phyloP scores from a whole-genome alignment of 2,329 filamentous ascomycete species.

The Cladophialophora psammophila region DNA sequence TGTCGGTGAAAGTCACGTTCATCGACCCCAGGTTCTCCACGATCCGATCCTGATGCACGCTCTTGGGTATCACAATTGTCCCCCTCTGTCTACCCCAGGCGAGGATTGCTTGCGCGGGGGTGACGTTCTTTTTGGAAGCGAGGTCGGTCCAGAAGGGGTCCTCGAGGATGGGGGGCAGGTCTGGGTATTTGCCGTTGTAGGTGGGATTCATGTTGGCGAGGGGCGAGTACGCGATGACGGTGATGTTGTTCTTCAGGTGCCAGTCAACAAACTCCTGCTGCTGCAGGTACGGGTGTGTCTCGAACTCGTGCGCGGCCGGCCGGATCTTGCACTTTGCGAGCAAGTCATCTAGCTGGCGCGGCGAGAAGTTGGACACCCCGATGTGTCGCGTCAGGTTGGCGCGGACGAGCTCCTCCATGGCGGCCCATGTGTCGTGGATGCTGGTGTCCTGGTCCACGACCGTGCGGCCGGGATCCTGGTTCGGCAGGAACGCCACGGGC shows the following conservation, averaged over 20 bases:
- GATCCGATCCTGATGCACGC: conserved; percentile 53
- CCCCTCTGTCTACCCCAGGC: conserved; percentile 59
- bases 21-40: conserved; percentile 52
- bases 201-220: conserved; percentile 57
- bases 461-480: conserved; percentile 39
- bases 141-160: conserved; percentile 52
- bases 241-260: conserved; percentile 46
- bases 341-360: conserved; percentile 43
- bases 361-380: conserved; percentile 67
- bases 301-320: conserved; percentile 48
- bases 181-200: conserved; percentile 47
- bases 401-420: conserved; percentile 65
- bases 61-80: conserved; percentile 61
- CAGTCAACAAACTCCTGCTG: conserved; percentile 48
- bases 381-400: conserved; percentile 64
- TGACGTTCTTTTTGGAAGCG: conserved; percentile 52
- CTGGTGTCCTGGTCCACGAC: conserved; percentile 43
- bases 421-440: conserved; percentile 63
- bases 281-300: conserved; percentile 50
- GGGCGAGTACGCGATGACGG: conserved; percentile 50
- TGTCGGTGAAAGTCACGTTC: conserved; percentile 35
- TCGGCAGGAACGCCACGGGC: conserved; percentile 46
- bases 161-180: conserved; percentile 49
- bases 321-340: conserved; percentile 35
- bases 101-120: conserved; percentile 55